phyloP scores from a whole-genome alignment of 768 basidiomycete species.

The Clitopilus passeckerianus region DNA sequence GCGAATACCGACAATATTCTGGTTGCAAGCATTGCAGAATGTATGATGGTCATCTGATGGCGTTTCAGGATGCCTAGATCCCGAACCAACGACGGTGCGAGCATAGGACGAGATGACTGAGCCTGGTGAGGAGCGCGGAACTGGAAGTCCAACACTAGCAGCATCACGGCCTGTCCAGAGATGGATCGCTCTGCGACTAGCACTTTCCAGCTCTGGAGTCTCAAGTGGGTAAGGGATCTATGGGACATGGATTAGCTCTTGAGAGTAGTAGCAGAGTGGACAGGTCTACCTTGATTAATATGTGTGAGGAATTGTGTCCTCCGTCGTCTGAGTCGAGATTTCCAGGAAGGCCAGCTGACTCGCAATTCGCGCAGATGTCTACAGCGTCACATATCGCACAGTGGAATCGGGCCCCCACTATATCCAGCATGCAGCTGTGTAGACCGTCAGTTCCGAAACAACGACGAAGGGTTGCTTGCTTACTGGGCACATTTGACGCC shows the following conservation, averaged over 20 bases:
- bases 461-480: conserved; percentile 19
- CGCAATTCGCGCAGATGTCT: conserved; percentile 85
- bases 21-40: conserved; percentile 52
- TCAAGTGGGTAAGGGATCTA: conserved; percentile 87
- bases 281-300: conserved; percentile 79
- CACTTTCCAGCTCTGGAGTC: conserved; percentile 62
- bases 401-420: conserved; percentile 89
- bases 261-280: no score
- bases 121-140: conserved; percentile 43
- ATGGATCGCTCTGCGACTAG: conserved; percentile 67
- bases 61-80: conserved; percentile 26
- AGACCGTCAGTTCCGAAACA: conserved; percentile 1
- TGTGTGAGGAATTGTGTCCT: conserved; percentile 81
- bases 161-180: conserved; percentile 79
- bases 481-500: conserved; percentile 87
- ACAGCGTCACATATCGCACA: conserved; percentile 85
- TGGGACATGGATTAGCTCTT: no score
- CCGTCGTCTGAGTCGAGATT: conserved; percentile 74
- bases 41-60: conserved; percentile 50
- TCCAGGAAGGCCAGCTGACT: conserved; percentile 80
- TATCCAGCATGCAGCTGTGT: conserved; percentile 78
- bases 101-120: conserved; percentile 63
- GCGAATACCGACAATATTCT: conserved; percentile 74
- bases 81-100: conserved; percentile 60
- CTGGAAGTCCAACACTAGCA: conserved; percentile 46